A percentile compares a stretch with the other conserved stretches of the same genome.
Conservation (phyloP, 176 grass and related monocot genomes). For the Elaeis guineensis region DNA sequence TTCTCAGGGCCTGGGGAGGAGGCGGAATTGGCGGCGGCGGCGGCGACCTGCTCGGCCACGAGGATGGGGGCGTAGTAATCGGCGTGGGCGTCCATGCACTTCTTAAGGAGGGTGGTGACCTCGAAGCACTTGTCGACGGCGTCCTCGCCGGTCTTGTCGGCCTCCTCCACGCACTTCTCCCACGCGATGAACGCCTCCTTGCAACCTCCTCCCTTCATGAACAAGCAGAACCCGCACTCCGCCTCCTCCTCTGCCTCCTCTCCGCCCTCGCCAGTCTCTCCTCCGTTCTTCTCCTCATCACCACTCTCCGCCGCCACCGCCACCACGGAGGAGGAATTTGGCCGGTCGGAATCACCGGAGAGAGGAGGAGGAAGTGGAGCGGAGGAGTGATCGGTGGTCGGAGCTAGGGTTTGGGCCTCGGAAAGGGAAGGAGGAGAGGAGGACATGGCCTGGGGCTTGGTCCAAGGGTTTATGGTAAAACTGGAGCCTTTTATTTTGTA, state of each 20-base stretch:
- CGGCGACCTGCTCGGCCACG: conserved; percentile 33
- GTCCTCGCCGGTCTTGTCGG: conserved; percentile 46
- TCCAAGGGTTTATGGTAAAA: too few relatives aligned
- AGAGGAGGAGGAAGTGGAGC: too few relatives aligned
- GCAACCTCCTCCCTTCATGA: conserved; percentile 89
- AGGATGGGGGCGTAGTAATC: conserved; percentile 69
- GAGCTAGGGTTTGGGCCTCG: too few relatives aligned
- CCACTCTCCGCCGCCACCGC: conserved; percentile 4
- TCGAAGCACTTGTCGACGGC: conserved; percentile 57
- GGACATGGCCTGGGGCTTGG: too few relatives aligned
- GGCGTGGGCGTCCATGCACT: conserved; percentile 78
- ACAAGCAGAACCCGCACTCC: conserved; percentile 92
- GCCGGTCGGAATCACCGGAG: too few relatives aligned
- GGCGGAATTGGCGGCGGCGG: conserved; percentile 10
- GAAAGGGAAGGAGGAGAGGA: too few relatives aligned
- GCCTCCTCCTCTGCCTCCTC: conserved; percentile 33
- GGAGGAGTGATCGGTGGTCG: too few relatives aligned
- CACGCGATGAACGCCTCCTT: conserved; percentile 59
- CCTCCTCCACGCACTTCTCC: conserved; percentile 65
- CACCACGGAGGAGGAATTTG: not conserved
- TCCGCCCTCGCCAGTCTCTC: not conserved
- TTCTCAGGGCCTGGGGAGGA: not conserved
- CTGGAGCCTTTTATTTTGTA: too few relatives aligned
- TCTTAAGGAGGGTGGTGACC: conserved; percentile 49
- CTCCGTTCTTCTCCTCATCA: conserved; percentile 1